These are phyloP conservation scores for Hericium erinaceus DNA, from an alignment of 768 basidiomycete species.

Conservation along the genomic window DNA sequence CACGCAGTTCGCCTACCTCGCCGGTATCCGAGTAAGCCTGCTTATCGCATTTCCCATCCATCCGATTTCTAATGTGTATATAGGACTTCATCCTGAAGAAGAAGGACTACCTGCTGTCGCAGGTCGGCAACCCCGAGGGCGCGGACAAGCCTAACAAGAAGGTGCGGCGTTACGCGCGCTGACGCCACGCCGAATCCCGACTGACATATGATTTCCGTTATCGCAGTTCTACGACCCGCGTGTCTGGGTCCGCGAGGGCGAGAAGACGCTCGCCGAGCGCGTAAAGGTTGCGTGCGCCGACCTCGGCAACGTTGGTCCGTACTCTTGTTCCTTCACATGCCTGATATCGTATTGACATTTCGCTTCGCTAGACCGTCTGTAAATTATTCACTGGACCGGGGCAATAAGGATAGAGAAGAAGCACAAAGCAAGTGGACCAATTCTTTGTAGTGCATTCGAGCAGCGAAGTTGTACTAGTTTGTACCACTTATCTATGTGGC, in stretches of 20 bases:
- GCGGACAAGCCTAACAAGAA: slow-evolving; percentile 99
- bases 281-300: slow-evolving; percentile 93
- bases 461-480: no score
- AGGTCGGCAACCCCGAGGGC: slow-evolving; percentile 97
- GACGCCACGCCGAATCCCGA: background rate
- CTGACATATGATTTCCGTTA: background rate
- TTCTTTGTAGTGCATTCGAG: no score
- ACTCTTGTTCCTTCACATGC: background rate
- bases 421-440: no score
- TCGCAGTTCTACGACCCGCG: slow-evolving; percentile 87
- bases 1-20: slow-evolving; percentile 86
- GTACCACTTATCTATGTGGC: no score
- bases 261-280: slow-evolving; percentile 81
- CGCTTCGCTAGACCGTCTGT: no score
- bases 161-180: slow-evolving; percentile 28
- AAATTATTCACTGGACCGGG: no score
- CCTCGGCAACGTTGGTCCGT: slow-evolving; percentile 48
- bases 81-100: slow-evolving; percentile 82
- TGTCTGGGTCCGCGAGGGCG: slow-evolving; percentile 97
- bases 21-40: slow-evolving; percentile 63
- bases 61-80: background rate
- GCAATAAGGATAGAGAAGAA: no score
- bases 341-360: no score
- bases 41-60: background rate
- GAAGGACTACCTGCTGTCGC: slow-evolving; percentile 79